Percentiles rank a stretch among this genome's conserved stretches.
These are phyloP conservation scores for Cnidoscolus chayamansa DNA, from an alignment of 441 rosid genomes.

Conservation along the genomic window DNA sequence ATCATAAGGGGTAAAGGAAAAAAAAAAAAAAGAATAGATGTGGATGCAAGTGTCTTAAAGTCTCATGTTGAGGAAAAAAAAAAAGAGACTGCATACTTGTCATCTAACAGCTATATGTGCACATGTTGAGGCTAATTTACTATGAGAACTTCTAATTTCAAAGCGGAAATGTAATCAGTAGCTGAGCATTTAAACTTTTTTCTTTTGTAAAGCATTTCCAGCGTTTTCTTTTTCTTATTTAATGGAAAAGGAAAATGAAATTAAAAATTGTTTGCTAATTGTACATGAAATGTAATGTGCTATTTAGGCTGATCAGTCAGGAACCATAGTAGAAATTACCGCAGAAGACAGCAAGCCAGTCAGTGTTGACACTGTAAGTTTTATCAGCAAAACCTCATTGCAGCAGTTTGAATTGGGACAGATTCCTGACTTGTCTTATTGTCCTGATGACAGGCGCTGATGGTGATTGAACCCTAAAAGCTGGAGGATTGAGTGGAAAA, in stretches of 20 bases:
- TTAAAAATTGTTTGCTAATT: conserved; percentile 7
- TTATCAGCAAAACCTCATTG: neutral
- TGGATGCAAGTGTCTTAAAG: too few relatives aligned
- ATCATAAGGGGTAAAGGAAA: neutral
- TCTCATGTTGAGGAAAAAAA: too few relatives aligned
- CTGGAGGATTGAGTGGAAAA: neutral
- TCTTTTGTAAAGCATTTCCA: neutral
- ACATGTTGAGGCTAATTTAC: neutral
- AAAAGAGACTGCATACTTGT: neutral
- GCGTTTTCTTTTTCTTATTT: neutral
- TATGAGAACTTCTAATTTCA: neutral
- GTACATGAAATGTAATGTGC: conserved; percentile 1
- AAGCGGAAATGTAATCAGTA: neutral
- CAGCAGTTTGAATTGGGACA: neutral
- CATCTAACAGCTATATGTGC: too few relatives aligned
- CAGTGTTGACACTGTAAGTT: conserved; percentile 58
- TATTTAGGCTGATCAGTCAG: conserved; percentile 67
- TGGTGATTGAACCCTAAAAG: conserved; percentile 55
- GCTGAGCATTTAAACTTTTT: neutral
- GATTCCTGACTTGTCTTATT: neutral
- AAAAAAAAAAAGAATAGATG: neutral
- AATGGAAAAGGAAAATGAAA: neutral
- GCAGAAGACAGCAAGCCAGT: conserved; percentile 73
- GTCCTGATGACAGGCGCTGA: conserved; percentile 49
- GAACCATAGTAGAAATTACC: conserved; percentile 62